Evolutionary conservation across 805 yeast genomes (phyloP).

Genomic region (Ogataea wickerhamii): DNA sequence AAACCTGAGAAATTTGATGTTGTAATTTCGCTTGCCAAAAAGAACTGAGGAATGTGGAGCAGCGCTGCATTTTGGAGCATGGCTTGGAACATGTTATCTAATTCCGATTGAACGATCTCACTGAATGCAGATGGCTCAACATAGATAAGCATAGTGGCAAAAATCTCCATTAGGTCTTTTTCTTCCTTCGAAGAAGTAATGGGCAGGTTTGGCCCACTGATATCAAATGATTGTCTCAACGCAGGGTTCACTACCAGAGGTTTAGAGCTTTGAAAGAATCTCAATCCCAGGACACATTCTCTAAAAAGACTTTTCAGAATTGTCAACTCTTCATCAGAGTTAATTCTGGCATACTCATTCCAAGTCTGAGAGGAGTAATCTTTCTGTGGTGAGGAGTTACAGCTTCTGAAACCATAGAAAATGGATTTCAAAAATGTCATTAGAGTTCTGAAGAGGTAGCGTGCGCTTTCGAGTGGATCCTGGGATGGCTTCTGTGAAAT

Average conservation of each 20-base stretch:
- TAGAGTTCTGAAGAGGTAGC: conserved; percentile 80
- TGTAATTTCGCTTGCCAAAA: conserved; percentile 90
- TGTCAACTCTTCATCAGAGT: conserved; percentile 76
- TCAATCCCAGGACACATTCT: conserved; percentile 78
- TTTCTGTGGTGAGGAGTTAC: conserved; percentile 76
- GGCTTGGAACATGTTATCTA: conserved; percentile 71
- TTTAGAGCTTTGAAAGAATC: conserved; percentile 62
- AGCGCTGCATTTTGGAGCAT: conserved; percentile 82
- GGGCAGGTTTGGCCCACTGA: conserved; percentile 78
- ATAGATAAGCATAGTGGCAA: conserved; percentile 90
- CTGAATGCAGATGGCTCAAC: conserved; percentile 94
- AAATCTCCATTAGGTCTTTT: conserved; percentile 90
- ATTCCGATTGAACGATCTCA: conserved; percentile 80
- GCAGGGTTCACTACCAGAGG: conserved; percentile 39
- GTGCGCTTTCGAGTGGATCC: conserved; percentile 82
- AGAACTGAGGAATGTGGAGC: conserved; percentile 88
- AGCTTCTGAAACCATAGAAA: conserved; percentile 81
- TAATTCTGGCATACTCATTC: conserved; percentile 84
- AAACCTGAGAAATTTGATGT: conserved; percentile 89
- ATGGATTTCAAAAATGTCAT: conserved; percentile 88
- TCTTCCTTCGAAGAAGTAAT: conserved; percentile 89
- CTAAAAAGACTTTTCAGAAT: conserved; percentile 74
- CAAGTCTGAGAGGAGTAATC: conserved; percentile 57
- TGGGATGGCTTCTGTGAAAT: conserved; percentile 47
- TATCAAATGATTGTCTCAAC: conserved; percentile 46